Conservation (phyloP, 2,329 filamentous ascomycete genomes). For the Dichotomopilus funicola region DNA sequence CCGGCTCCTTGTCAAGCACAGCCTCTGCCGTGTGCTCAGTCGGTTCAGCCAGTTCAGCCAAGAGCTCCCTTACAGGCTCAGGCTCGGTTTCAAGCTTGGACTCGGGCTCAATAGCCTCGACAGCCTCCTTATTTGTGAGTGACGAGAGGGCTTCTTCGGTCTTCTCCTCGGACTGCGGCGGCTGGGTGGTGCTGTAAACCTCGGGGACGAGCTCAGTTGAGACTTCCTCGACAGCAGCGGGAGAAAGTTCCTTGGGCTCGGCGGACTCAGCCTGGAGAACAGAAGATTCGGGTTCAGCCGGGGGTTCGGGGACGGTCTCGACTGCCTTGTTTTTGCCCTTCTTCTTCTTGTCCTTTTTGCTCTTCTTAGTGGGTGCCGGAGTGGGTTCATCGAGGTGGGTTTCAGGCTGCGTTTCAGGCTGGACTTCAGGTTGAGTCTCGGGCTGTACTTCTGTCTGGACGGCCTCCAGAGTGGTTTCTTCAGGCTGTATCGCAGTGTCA, state of each 20-base stretch:
- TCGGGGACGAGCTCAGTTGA: background rate
- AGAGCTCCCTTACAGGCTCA: background rate
- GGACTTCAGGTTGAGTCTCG: conserved; percentile 1
- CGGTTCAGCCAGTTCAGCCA: background rate
- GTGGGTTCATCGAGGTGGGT: background rate
- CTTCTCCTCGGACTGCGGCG: background rate
- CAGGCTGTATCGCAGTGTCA: too few species aligned
- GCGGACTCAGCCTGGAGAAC: background rate
- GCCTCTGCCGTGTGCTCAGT: background rate
- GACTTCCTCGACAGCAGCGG: background rate
- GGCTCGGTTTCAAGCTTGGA: background rate
- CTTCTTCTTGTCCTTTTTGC: conserved; percentile 1
- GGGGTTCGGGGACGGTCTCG: background rate
- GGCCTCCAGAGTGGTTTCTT: background rate
- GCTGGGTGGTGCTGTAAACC: background rate
- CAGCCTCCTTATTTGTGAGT: conserved; percentile 10
- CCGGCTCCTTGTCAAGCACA: background rate
- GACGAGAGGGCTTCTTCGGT: background rate
- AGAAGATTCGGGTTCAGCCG: background rate
- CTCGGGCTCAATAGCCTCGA: conserved; percentile 11
- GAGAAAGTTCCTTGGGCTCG: background rate
- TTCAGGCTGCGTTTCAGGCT: background rate
- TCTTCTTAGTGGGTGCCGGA: conserved; percentile 16
- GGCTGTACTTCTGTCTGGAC: conserved; percentile 2
- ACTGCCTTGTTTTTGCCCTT: conserved; percentile 1